These are phyloP conservation scores for Odontarrhena argentea DNA, from an alignment of 345 rosid genomes.

Conservation along the genomic window DNA sequence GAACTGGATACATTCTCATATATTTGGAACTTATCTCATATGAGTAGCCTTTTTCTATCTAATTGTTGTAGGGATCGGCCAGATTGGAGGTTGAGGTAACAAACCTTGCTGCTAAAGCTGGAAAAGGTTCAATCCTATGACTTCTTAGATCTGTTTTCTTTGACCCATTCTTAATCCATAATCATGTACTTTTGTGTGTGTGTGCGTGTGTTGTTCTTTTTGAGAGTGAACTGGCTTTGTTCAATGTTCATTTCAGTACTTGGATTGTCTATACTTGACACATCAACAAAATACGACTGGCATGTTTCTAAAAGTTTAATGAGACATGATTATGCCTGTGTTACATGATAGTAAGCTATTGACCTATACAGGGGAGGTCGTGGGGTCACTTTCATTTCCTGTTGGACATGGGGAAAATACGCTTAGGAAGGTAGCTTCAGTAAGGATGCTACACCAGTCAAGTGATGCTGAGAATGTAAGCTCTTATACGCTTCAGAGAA, in stretches of 20 bases:
- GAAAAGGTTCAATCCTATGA: constrained; percentile 67
- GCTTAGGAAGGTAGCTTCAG: constrained; percentile 78
- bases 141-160: constrained; percentile 27
- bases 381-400: constrained; percentile 84
- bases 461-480: constrained; percentile 54
- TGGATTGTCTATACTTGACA: constrained; percentile 21
- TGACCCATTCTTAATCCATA: constrained; percentile 11
- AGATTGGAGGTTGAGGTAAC: constrained; percentile 98
- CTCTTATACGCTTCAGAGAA: constrained; percentile 67
- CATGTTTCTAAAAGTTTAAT: constrained; percentile 19
- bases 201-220: constrained; percentile 17
- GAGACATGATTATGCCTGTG: constrained; percentile 21
- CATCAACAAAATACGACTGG: neutral
- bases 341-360: constrained; percentile 35
- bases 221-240: constrained; percentile 11
- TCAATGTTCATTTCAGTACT: constrained; percentile 17
- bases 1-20: constrained; percentile 11
- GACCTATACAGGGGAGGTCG: constrained; percentile 84
- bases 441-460: constrained; percentile 67
- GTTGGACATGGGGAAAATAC: constrained; percentile 64
- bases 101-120: constrained; percentile 97
- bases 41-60: constrained; percentile 13
- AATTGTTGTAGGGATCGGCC: constrained; percentile 62
- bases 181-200: neutral
- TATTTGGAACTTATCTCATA: constrained; percentile 22